Evolutionary conservation across 345 rosid species (phyloP).

Genomic region (Erodium maritimum): DNA sequence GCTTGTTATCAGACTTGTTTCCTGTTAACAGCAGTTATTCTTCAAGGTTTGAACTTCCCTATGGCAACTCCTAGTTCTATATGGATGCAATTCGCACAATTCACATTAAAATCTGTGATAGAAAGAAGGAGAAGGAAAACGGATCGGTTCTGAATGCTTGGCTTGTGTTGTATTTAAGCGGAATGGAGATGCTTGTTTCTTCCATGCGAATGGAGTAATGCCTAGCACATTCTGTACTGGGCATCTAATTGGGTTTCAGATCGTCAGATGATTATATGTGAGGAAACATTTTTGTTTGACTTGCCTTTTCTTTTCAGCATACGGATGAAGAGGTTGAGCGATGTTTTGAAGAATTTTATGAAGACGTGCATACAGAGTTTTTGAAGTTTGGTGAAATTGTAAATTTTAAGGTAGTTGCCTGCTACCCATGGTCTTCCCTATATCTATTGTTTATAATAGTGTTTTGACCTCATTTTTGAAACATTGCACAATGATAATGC

Average conservation of each 20-base stretch:
- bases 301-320: conserved; percentile 40
- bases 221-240: not conserved
- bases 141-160: conserved; percentile 1
- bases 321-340: conserved; percentile 87
- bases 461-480: not conserved
- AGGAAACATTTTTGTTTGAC: conserved; percentile 6
- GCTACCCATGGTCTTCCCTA: not conserved
- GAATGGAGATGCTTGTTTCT: not conserved
- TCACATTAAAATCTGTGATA: conserved; percentile 4
- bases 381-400: conserved; percentile 87
- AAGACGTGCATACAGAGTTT: conserved; percentile 96
- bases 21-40: conserved; percentile 16
- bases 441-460: not conserved
- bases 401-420: conserved; percentile 65
- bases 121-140: not conserved
- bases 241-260: not conserved
- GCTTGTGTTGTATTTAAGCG: not conserved
- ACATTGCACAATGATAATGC: not conserved
- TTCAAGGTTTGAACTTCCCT: conserved; percentile 16
- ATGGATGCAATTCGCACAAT: conserved; percentile 11
- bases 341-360: conserved; percentile 83
- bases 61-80: conserved; percentile 13
- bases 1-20: conserved; percentile 14
- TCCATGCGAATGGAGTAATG: not conserved
- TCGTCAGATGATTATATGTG: not conserved